phyloP scores from a whole-genome alignment of 257 asterid genomes.

The Fraxinus cuspidata region DNA sequence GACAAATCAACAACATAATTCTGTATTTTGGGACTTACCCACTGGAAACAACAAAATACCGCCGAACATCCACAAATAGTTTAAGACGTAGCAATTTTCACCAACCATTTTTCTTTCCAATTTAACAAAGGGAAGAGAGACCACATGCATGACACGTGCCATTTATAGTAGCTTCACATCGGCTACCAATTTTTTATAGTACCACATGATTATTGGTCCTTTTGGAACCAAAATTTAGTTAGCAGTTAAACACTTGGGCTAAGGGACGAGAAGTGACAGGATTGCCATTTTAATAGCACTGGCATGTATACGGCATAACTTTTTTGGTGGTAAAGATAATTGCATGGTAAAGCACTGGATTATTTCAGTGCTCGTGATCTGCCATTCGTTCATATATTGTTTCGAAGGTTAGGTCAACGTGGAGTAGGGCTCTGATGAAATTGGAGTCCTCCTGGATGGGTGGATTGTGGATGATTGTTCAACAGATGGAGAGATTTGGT shows the following conservation, averaged over 20 bases:
- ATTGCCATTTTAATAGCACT: not conserved
- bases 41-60: not conserved
- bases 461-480: not conserved
- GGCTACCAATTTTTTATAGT: not conserved
- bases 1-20: not conserved
- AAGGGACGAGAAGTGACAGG: not conserved
- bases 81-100: not conserved
- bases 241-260: not conserved
- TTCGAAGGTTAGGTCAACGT: constrained; percentile 8
- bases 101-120: not conserved
- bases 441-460: constrained; percentile 12
- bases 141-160: not conserved
- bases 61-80: not conserved
- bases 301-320: not conserved
- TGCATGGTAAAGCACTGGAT: not conserved
- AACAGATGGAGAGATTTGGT: not conserved
- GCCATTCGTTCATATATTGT: constrained; percentile 20
- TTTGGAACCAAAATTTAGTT: not conserved
- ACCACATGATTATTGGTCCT: too few species aligned
- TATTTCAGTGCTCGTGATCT: not conserved
- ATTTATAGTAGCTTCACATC: not conserved
- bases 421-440: constrained; percentile 22
- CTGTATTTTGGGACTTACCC: not conserved
- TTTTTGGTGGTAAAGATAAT: too few species aligned
- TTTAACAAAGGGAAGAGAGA: not conserved